Percentiles rank a stretch among this genome's conserved stretches.
phyloP scores from a whole-genome alignment of 176 grass and related monocot genomes.

The Melocanna baccifera region DNA sequence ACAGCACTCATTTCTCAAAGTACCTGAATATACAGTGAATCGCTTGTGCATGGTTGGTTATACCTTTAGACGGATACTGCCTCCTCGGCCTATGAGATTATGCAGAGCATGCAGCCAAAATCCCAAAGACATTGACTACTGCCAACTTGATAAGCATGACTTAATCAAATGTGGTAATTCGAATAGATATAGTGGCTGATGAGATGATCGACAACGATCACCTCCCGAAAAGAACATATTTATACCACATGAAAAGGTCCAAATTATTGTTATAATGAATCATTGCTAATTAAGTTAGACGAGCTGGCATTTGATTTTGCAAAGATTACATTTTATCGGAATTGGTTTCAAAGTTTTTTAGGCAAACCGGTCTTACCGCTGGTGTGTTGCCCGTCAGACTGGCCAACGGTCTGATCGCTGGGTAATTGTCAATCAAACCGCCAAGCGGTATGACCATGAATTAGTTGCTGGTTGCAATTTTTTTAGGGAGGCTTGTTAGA shows the following conservation, averaged over 20 bases:
- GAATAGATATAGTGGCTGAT: background rate
- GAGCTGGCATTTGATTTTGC: too few species aligned
- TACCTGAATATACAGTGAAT: background rate
- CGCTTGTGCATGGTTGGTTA: background rate
- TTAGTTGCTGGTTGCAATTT: too few species aligned
- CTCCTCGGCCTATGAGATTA: background rate
- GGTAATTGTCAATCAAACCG: too few species aligned
- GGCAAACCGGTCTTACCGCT: too few species aligned
- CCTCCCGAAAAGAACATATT: background rate
- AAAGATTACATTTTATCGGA: too few species aligned
- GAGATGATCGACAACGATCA: background rate
- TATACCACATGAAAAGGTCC: background rate
- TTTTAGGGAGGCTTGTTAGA: too few species aligned
- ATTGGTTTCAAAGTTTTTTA: too few species aligned
- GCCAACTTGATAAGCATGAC: conserved; percentile 29
- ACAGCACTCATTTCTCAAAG: background rate
- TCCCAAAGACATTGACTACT: background rate
- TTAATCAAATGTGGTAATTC: conserved; percentile 9
- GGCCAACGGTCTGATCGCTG: too few species aligned
- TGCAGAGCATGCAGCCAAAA: background rate
- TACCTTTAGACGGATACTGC: background rate
- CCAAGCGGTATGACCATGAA: too few species aligned
- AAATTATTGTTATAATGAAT: too few species aligned
- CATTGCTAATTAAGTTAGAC: too few species aligned
- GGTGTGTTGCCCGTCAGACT: too few species aligned